These are phyloP conservation scores for Crithidia fasciculata DNA, from an alignment of 208 protist species.

Conservation along the genomic window DNA sequence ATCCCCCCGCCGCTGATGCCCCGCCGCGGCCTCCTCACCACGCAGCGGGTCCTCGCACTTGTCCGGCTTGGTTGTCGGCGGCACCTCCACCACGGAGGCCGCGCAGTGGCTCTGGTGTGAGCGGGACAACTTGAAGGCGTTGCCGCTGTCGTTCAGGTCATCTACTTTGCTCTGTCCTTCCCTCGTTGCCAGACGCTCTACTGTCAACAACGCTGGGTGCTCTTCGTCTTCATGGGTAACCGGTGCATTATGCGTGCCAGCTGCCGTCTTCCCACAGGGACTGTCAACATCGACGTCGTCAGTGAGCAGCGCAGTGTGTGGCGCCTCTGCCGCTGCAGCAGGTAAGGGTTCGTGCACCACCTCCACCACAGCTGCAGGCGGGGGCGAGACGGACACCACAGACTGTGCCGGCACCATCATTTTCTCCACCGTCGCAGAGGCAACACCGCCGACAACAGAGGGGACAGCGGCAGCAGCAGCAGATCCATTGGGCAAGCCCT, in stretches of 20 bases:
- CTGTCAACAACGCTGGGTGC: too few species aligned
- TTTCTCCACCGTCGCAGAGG: background rate
- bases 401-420: too few species aligned
- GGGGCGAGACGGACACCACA: too few species aligned
- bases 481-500: background rate
- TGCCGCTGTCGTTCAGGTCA: background rate
- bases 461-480: background rate
- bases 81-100: conserved; percentile 11
- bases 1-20: background rate
- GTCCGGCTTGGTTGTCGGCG: background rate
- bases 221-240: too few species aligned
- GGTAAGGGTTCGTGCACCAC: too few species aligned
- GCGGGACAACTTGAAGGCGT: background rate
- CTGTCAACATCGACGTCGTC: too few species aligned
- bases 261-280: too few species aligned
- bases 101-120: background rate
- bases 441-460: background rate
- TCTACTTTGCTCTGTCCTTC: background rate
- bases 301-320: too few species aligned
- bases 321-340: too few species aligned
- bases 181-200: background rate
- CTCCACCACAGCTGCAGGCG: too few species aligned
- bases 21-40: background rate
- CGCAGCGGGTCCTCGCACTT: conserved; percentile 4
- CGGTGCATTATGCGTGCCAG: too few species aligned